Evolutionary conservation across 495 filamentous ascomycete species (phyloP), one percentile per base, ranked within the genome.

Genomic region (Aspergillus haitiensis): DNA sequence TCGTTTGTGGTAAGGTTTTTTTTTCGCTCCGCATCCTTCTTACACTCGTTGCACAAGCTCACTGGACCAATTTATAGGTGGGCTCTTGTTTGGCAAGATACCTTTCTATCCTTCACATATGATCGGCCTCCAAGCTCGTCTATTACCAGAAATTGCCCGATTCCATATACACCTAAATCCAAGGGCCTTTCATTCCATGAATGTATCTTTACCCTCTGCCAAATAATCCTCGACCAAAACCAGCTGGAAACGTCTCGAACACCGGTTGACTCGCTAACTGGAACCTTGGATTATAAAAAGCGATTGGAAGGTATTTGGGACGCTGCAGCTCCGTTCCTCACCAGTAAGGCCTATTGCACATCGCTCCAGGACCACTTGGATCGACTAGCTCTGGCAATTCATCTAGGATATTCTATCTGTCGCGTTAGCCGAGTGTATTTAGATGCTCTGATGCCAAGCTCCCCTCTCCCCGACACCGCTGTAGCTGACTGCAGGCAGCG

Each of bases 31-130:
- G 8, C 6, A 37, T 35, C n/a, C n/a, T n/a, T 33, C 21, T 27
- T 27, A 1, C 1, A 27, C 1, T 27, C 21, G 3, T 27, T 1
- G 21, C 21, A 3, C 21, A 27, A 1, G 21, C 21, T 27, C 21
- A 27, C 21, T 1, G 21, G 21, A 3, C 21, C 21, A 27, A 27
- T 27, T 27, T 36, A 57, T 36, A 46, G 68, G 68, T 83, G 80
- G 80, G 72, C 70, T 3, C 65, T 83, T 13, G 58, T 80, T n/a
- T 83, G 80, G 80, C 80, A 82, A 64, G 80, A 83, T 54, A 78
- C 73, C 16, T 70, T 80, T 21, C 68, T 83, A 1, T 81, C 76
- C 5, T 76, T 83, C 33, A 77, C 78, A 6, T 83, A 81, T 62
- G 80, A 83, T 59, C 63, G 80, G 15, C 75, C 73, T 7, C 55